These are phyloP conservation scores for Rhododendron mucronatum DNA, from an alignment of 148 eudicot genomes.

Conservation along the genomic window DNA sequence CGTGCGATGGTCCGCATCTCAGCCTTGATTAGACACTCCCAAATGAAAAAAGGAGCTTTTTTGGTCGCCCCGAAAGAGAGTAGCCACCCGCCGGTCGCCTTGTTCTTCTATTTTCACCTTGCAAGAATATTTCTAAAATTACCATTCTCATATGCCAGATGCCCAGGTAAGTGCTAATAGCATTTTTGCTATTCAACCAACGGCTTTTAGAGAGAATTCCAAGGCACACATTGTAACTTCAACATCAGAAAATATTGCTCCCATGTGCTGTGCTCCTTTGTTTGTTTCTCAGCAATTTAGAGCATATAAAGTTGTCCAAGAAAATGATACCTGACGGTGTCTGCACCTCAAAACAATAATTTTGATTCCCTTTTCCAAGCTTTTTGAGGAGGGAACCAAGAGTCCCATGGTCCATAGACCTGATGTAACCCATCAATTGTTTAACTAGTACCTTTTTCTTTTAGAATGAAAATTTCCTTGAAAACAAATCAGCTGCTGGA, in stretches of 20 bases:
- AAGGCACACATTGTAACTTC: background rate
- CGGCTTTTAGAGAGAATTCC: background rate
- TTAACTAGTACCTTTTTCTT: background rate
- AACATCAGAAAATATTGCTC: background rate
- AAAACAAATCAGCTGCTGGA: background rate
- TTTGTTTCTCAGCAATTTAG: background rate
- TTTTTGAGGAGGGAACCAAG: background rate
- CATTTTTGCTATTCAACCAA: background rate
- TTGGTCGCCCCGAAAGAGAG: too few relatives aligned
- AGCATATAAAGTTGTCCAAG: background rate
- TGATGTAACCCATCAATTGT: background rate
- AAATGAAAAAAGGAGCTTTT: too few relatives aligned
- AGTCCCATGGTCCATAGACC: background rate
- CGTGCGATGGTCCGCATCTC: background rate
- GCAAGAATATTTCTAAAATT: background rate
- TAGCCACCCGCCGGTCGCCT: background rate
- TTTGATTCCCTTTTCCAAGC: background rate
- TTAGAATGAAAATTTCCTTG: background rate
- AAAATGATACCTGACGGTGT: background rate
- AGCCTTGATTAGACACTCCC: background rate
- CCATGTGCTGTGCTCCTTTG: background rate
- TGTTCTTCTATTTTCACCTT: background rate
- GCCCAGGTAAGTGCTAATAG: background rate
- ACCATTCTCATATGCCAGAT: background rate
- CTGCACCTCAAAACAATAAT: background rate